Evolutionary conservation across 2,329 filamentous ascomycete genomes (phyloP).

Genomic region (Beauveria scarabaeidicola): DNA sequence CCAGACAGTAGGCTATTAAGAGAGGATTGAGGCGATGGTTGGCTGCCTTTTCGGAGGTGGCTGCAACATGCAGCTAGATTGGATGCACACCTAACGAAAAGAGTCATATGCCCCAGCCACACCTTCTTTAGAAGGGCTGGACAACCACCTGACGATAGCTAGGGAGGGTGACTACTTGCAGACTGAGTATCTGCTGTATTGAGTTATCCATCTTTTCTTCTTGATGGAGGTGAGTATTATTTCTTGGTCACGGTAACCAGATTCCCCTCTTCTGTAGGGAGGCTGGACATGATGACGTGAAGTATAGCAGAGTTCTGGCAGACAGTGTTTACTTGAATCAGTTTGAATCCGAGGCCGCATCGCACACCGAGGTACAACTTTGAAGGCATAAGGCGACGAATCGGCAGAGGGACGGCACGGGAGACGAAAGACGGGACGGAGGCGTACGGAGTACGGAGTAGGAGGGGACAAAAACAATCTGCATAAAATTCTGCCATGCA

Average conservation of each 20-base stretch:
- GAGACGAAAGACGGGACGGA: no score
- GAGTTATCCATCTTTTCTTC: background rate
- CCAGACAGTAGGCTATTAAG: background rate
- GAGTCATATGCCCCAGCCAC: background rate
- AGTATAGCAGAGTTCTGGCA: no score
- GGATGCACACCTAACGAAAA: constrained; percentile 1
- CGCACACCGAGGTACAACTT: no score
- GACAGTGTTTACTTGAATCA: no score
- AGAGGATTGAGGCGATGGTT: background rate
- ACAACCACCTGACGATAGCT: background rate
- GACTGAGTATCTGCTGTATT: background rate
- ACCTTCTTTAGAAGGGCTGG: background rate
- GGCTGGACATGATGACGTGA: no score
- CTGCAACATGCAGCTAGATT: background rate
- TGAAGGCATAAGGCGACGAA: no score
- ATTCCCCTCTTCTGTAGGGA: no score
- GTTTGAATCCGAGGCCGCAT: no score
- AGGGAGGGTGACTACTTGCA: background rate
- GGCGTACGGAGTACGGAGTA: background rate
- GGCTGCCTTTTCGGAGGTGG: background rate
- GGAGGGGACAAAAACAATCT: background rate
- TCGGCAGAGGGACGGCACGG: no score
- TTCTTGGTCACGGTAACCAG: background rate
- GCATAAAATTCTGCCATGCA: background rate
- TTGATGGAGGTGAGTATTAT: background rate